Base-by-base conservation (phyloP, 1,284 basidiomycete genomes). In the Spongiforma sp. region DNA sequence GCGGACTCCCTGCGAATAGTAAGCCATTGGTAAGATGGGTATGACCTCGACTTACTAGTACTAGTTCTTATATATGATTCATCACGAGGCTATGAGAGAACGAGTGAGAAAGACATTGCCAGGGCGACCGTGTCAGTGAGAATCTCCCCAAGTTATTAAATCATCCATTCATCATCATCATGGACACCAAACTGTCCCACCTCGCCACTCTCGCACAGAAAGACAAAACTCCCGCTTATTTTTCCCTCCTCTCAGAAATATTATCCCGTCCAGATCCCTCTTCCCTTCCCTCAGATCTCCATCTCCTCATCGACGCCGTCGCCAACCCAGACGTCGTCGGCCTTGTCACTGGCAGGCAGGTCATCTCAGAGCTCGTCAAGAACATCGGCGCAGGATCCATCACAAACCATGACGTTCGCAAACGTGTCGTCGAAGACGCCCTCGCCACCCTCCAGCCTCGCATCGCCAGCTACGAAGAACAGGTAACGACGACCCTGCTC, bases 401-500 rank as follows among this genome's bases (percentile, higher is more conserved):
- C 69, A 80, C 83, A 59, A 82, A 90, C 69, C 72, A 79, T 17
- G 86, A 87, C 21, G 70, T 87, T 33, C 85, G 86, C 69, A 93
- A 91, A 75, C 82, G 82, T 60, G 81, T 95, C 60, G 86, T 95
- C 26, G 83, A 93, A 73, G 88, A 90, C 62, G 89, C 89, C 1
- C 82, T 97, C 46, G 81, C 84, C 46, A 85, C 86, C 41, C 81
- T 95, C 28, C 92, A 94, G 72, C 89, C 91, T 2, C 84, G 91
- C 63, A 86, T 89, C 69, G 89, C 89, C 48, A 96, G 93, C 79
- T 98, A 95, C 74, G 97, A 99, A 77, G 96, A 99, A 78, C 95
- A 98, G 84, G 96, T 95, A 73, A 71, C 60, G 41, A n/a, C 39
- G 50, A 53, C 56, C 58, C 46, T 57, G 53, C 50, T 57, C 10